Evolutionary conservation across 495 filamentous ascomycete species (phyloP).

Genomic region (Trichoderma parareesei): DNA sequence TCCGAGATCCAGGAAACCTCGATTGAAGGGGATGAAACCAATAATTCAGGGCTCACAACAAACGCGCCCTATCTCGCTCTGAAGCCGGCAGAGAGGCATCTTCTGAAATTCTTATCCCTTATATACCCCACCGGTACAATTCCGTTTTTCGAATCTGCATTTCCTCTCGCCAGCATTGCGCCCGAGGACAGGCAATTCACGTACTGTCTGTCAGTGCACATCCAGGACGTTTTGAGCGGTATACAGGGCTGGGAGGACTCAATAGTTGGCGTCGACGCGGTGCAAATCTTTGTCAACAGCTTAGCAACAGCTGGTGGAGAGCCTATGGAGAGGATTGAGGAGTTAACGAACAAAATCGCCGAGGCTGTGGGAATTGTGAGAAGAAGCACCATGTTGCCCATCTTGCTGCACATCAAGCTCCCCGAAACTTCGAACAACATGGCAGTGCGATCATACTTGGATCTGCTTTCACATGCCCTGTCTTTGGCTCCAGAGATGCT

Average conservation of each 20-base stretch:
- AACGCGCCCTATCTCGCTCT: slow-evolving; percentile 56
- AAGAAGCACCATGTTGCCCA: slow-evolving; percentile 52
- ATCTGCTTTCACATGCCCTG: slow-evolving; percentile 51
- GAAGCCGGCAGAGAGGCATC: slow-evolving; percentile 64
- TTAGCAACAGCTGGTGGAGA: slow-evolving; percentile 38
- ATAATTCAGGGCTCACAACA: slow-evolving; percentile 19
- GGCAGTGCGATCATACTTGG: slow-evolving; percentile 40
- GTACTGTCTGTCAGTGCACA: slow-evolving; percentile 52
- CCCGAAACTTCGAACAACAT: slow-evolving; percentile 24
- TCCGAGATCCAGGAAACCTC: slow-evolving; percentile 28
- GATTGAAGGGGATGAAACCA: slow-evolving; percentile 18
- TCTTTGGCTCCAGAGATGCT: slow-evolving; percentile 61
- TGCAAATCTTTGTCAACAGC: slow-evolving; percentile 56
- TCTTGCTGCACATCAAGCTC: slow-evolving; percentile 55
- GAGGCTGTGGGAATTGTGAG: slow-evolving; percentile 44
- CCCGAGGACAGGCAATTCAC: slow-evolving; percentile 56
- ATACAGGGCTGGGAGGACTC: slow-evolving; percentile 49
- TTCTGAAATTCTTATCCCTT: slow-evolving; percentile 58
- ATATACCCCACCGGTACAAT: slow-evolving; percentile 45
- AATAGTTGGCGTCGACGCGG: slow-evolving; percentile 56
- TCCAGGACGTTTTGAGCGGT: slow-evolving; percentile 43
- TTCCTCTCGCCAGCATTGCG: slow-evolving; percentile 53
- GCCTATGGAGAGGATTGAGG: slow-evolving; percentile 26
- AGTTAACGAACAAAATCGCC: slow-evolving; percentile 36
- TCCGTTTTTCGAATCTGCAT: slow-evolving; percentile 54